Conservation (phyloP, 2,329 filamentous ascomycete genomes). For the Falciphora oryzae region DNA sequence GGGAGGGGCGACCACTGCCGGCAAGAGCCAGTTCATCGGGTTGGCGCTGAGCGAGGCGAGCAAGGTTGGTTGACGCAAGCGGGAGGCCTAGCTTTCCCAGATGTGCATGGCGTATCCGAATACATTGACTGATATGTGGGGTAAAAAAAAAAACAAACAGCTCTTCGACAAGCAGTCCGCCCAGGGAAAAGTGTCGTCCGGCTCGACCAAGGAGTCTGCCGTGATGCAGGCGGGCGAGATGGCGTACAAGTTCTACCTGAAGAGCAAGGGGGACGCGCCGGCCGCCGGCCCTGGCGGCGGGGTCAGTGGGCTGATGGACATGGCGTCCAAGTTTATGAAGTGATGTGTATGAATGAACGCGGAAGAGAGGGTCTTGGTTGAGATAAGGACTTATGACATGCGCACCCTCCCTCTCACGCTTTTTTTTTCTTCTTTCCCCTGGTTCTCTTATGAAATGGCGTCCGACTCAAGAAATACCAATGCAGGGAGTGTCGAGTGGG, state of each 20-base stretch:
- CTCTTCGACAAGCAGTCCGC: constrained; percentile 55
- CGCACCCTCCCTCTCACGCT: too few species aligned
- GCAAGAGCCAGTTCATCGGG: constrained; percentile 75
- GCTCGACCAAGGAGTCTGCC: constrained; percentile 72
- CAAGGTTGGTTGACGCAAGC: constrained; percentile 44
- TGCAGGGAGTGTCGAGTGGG: too few species aligned
- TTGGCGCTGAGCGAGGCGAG: constrained; percentile 84
- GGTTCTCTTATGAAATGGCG: too few species aligned
- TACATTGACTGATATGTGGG: neutral
- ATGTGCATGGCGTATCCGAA: too few species aligned
- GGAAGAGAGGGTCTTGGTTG: neutral
- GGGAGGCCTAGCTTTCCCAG: too few species aligned
- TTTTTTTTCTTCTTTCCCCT: too few species aligned
- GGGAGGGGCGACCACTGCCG: neutral
- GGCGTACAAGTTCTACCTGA: constrained; percentile 88
- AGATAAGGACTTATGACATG: too few species aligned
- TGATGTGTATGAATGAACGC: neutral
- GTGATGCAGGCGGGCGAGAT: constrained; percentile 76
- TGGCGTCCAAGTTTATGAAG: constrained; percentile 43
- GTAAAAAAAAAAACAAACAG: constrained; percentile 23
- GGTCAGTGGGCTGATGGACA: constrained; percentile 32
- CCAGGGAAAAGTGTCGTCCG: constrained; percentile 46
- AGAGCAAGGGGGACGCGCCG: constrained; percentile 58
- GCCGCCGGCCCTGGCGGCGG: constrained; percentile 38
- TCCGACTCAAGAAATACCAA: too few species aligned